A percentile compares a stretch with the other conserved stretches of the same genome.
Conservation (phyloP, 2,329 filamentous ascomycete genomes). For the Didymella arachidicola region DNA sequence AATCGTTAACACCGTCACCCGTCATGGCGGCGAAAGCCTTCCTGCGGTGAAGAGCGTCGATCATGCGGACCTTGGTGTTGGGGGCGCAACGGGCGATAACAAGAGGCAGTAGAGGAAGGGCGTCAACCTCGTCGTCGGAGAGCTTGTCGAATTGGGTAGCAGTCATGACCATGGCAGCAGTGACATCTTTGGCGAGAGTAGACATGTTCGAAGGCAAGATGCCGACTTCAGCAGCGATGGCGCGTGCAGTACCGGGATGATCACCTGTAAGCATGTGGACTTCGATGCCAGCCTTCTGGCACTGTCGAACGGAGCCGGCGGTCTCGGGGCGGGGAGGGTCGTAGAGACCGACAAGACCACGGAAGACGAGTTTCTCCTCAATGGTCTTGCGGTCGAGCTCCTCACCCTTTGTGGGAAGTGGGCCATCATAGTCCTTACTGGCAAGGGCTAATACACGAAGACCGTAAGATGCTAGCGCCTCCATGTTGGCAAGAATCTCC, state of each 20-base stretch:
- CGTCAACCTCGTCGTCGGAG: conserved; percentile 53
- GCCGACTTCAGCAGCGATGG: conserved; percentile 56
- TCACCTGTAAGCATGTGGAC: conserved; percentile 60
- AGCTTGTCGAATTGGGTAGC: conserved; percentile 54
- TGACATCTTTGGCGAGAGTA: conserved; percentile 42
- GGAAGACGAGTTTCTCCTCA: conserved; percentile 73
- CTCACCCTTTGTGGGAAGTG: conserved; percentile 52
- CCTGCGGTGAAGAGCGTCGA: conserved; percentile 53
- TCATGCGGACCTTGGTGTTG: conserved; percentile 57
- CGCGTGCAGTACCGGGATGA: conserved; percentile 55
- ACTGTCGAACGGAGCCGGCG: conserved; percentile 57
- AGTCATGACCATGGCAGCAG: conserved; percentile 43
- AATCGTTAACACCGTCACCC: conserved; percentile 57
- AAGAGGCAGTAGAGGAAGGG: conserved; percentile 50
- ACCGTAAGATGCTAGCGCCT: conserved; percentile 69
- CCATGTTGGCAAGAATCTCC: conserved; percentile 71
- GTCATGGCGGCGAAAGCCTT: conserved; percentile 54
- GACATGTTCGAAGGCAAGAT: conserved; percentile 54
- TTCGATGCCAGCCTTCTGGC: conserved; percentile 48
- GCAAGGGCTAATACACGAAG: conserved; percentile 74
- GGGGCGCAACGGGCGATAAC: conserved; percentile 56
- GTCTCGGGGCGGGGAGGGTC: conserved; percentile 85
- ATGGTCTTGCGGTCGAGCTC: conserved; percentile 65
- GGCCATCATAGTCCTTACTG: conserved; percentile 53
- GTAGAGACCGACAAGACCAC: conserved; percentile 82